A percentile compares a stretch with the other conserved stretches of the same genome.
These are phyloP conservation scores for Aspergillus wentii DNA, from an alignment of 495 filamentous ascomycete species.

Conservation along the genomic window DNA sequence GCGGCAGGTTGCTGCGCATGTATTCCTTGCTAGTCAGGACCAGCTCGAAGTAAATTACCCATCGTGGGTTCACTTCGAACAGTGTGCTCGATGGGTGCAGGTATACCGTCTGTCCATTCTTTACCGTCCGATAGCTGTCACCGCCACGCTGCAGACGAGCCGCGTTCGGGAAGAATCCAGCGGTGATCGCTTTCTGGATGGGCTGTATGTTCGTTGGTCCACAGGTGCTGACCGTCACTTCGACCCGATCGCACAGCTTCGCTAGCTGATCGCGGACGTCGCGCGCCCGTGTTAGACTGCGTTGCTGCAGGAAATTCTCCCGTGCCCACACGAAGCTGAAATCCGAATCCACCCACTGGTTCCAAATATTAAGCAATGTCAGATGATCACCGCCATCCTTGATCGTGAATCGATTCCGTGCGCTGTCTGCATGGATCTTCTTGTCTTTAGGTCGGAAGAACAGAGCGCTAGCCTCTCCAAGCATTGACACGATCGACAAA, in stretches of 20 bases:
- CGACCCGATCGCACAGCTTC: slow-evolving; percentile 92
- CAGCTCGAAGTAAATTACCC: slow-evolving; percentile 87
- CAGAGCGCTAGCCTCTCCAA: slow-evolving; percentile 79
- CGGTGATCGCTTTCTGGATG: slow-evolving; percentile 81
- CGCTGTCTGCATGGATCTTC: slow-evolving; percentile 91
- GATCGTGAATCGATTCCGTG: slow-evolving; percentile 85
- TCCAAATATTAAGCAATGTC: slow-evolving; percentile 92
- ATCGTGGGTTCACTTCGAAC: slow-evolving; percentile 78
- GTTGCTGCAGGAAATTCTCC: slow-evolving; percentile 93
- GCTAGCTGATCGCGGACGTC: slow-evolving; percentile 92
- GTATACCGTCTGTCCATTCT: slow-evolving; percentile 85
- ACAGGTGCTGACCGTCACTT: slow-evolving; percentile 66
- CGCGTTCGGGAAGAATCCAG: slow-evolving; percentile 94
- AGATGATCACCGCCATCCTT: slow-evolving; percentile 91
- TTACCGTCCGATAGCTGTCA: slow-evolving; percentile 90
- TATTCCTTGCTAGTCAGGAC: slow-evolving; percentile 94
- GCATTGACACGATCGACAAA: slow-evolving; percentile 90
- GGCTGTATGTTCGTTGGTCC: slow-evolving; percentile 67
- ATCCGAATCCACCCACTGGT: slow-evolving; percentile 93
- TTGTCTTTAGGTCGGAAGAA: slow-evolving; percentile 98
- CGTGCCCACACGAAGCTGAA: slow-evolving; percentile 84
- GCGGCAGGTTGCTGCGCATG: slow-evolving; percentile 81
- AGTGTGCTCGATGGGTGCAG: slow-evolving; percentile 83
- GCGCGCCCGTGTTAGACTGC: slow-evolving; percentile 76
- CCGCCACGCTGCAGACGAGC: slow-evolving; percentile 80